Base-by-base conservation (phyloP, 805 yeast species). In the Brettanomyces nanus region DNA sequence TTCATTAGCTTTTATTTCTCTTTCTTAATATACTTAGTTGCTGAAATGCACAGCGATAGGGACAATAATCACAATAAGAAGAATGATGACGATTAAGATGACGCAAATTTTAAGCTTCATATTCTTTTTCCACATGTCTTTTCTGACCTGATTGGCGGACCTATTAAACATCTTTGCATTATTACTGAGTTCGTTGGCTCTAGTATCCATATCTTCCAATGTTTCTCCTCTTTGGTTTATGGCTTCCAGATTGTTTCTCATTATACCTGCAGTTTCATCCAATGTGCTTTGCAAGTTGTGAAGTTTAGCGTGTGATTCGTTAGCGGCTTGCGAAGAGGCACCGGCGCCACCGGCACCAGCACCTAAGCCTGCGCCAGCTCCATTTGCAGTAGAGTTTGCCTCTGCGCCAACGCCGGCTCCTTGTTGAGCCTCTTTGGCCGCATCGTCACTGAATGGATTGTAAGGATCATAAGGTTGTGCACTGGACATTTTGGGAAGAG, bases 71-170 rank as follows among this genome's bases (percentile, higher is more conserved):
- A 90, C 95, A 39, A 90, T 83, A 41, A 90, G 64, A 49, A 90
- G 64, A 37, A 89, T 77, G 54, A 90, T 77, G 37, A 92, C 65
- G 19, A 80, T 79, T 21, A 81, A 83, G 34, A 81, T 77, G 42
- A 89, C 80, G 63, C 97, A 90, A 69, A 89, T 67, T 62, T 95
- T 81, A 90, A 92, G 83, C 69, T 92, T 92, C 76, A 92, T 73
- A 61, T 90, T 95, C 63, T 92, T 90, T 84, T 95, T 85, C 97
- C 97, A 90, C 97, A 90, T 90, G 58, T 89, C 95, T 63, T 89
- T 90, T 65, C 98, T 84, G 34, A 90, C 97, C 52, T 95, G 80
- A 66, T 90, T 90, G 42, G 98, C 97, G 29, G 96, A 95, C 59
- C 95, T 76, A 59, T 94, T 85, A 69, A 92, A 90, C 27, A 95